Base-by-base conservation (phyloP, 352 stramenopile species). In the Hyaloperonospora brassicae region DNA sequence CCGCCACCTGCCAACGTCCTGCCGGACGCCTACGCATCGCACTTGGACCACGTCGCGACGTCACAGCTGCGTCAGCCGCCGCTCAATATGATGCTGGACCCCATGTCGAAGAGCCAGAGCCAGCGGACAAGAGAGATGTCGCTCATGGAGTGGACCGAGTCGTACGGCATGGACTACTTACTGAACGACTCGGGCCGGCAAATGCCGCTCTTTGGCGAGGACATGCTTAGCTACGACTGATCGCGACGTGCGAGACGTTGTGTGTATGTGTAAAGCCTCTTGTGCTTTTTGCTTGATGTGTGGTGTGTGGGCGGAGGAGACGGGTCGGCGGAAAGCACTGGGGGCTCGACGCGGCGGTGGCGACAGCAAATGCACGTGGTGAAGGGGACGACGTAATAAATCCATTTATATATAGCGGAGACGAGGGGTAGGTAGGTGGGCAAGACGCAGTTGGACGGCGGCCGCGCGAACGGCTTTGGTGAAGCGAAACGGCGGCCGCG, bases 151-250 rank as follows among this genome's bases (percentile, higher is more conserved):
- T 90, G 80, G 76, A 87, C 80, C 2, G 79, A 90, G 52, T 71
- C 72, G 2, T 87, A 86, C 48, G 77, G 77, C 47, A 88, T 90
- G 70, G 80, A 88, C 59, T 88, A 77, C 51, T 70, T 88, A n/a
- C 62, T 86, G 14, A 87, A 83, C 64, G 77, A 90, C 43, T 56
- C 60, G 23, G 67, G 64, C 22, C 70, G 77, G 1, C 59, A 63
- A 1, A 57, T 86, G 22, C 78, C 77, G 24, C 62, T 90, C 25
- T 90, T 88, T 27, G 56, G 61, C 1, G 80, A 86, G 35, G 77
- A 83, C 14, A 61, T 75, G 59, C 57, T 72, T 17, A 71, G 59
- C 41, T 88, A 86, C 38, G 72, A 88, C 13, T 86, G 64, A 76
- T 0, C 17, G 17, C 17, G 17, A 17, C 17, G 55, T 21, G 40